phyloP scores from a whole-genome alignment of 1,139 yeast species.

The Blastobotrys persicus region DNA sequence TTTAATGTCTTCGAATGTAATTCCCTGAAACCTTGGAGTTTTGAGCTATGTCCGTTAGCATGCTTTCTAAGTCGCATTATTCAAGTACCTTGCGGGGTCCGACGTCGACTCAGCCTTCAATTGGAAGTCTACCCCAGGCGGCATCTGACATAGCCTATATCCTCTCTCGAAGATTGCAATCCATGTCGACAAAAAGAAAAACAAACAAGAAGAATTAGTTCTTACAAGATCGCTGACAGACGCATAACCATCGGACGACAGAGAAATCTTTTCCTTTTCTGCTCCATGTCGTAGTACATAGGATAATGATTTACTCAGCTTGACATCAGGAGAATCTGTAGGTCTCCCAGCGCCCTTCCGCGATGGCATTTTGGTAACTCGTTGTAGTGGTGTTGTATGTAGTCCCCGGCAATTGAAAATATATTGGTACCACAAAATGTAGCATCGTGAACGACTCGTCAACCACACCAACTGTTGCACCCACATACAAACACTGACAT shows the following conservation, averaged over 20 bases:
- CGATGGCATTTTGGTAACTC: constrained; percentile 9
- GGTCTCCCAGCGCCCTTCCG: constrained; percentile 10
- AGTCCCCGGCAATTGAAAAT: constrained; percentile 8
- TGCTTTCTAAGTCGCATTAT: too few species aligned
- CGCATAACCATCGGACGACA: constrained; percentile 69
- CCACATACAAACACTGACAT: too few species aligned
- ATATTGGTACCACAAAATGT: too few species aligned
- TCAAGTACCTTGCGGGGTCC: too few species aligned
- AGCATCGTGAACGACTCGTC: too few species aligned
- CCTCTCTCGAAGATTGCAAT: too few species aligned
- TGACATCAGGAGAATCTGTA: constrained; percentile 30
- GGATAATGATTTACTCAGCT: constrained; percentile 71
- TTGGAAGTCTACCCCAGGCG: too few species aligned
- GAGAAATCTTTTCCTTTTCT: constrained; percentile 58
- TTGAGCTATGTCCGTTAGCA: constrained; percentile 34
- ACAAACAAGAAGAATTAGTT: neutral
- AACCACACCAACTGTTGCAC: too few species aligned
- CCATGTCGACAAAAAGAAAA: too few species aligned
- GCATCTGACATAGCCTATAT: too few species aligned
- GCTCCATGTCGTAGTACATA: constrained; percentile 85
- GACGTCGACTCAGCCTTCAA: neutral
- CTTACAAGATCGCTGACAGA: constrained; percentile 45
- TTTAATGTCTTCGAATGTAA: constrained; percentile 54
- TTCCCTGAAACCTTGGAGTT: constrained; percentile 57
- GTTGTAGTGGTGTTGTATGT: neutral